A percentile compares a stretch with the other conserved stretches of the same genome.
These are phyloP conservation scores for Syzygium aromaticum DNA, from an alignment of 345 rosid species.

Conservation along the genomic window DNA sequence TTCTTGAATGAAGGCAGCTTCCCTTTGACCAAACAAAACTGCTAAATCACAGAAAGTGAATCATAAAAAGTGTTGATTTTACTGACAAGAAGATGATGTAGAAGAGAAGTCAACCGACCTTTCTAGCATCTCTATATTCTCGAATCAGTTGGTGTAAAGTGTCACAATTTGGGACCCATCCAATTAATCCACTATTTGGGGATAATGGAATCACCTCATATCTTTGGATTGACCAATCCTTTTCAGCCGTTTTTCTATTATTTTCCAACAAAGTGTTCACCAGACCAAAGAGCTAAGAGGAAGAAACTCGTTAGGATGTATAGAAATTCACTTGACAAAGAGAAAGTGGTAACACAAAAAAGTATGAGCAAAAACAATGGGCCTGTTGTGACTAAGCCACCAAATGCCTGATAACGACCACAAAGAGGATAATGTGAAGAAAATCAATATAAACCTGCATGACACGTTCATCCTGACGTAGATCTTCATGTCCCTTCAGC, in stretches of 20 bases:
- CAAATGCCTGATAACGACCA: background rate
- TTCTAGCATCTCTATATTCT: constrained; percentile 92
- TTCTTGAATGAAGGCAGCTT: background rate
- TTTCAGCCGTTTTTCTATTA: constrained; percentile 80
- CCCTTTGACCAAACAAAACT: background rate
- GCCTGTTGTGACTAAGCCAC: background rate
- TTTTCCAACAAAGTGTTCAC: constrained; percentile 89
- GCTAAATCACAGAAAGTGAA: background rate
- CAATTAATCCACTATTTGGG: constrained; percentile 93
- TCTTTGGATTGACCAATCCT: constrained; percentile 82
- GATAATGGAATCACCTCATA: constrained; percentile 90
- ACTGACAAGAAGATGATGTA: background rate
- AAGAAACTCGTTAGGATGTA: background rate
- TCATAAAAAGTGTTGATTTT: background rate
- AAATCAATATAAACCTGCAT: constrained; percentile 67
- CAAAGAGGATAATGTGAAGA: background rate
- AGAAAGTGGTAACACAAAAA: background rate
- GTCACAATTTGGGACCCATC: constrained; percentile 97
- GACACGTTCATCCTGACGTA: constrained; percentile 99
- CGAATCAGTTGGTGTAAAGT: constrained; percentile 89
- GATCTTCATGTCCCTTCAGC: constrained; percentile 97
- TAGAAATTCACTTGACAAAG: background rate
- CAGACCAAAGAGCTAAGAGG: constrained; percentile 81
- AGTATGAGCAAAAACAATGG: background rate
- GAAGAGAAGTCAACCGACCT: constrained; percentile 35